phyloP scores from a whole-genome alignment of 2,329 filamentous ascomycete species.

The Ceratocystis variospora region DNA sequence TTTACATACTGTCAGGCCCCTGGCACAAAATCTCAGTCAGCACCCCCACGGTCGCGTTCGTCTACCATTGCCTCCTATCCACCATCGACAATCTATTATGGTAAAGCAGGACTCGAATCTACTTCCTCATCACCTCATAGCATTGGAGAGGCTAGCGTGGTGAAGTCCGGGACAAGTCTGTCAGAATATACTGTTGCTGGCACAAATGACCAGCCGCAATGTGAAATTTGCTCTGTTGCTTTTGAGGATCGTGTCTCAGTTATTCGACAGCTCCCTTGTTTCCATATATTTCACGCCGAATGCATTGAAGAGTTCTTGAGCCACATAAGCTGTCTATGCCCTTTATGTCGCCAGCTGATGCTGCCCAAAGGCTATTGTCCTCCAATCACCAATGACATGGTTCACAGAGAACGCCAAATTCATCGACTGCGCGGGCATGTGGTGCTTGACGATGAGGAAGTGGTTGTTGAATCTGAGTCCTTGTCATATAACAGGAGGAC shows the following conservation, averaged over 20 bases:
- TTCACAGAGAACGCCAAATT: conserved; percentile 61
- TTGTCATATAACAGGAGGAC: neutral
- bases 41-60: conserved; percentile 1
- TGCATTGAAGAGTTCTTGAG: conserved; percentile 80
- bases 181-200: conserved; percentile 24
- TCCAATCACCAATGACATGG: conserved; percentile 71
- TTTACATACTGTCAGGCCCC: conserved; percentile 58
- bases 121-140: conserved; percentile 23
- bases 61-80: neutral
- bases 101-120: neutral
- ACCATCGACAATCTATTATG: neutral
- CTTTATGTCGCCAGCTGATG: conserved; percentile 75
- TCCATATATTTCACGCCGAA: conserved; percentile 83
- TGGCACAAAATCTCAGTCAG: conserved; percentile 26
- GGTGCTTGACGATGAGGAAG: conserved; percentile 29
- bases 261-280: conserved; percentile 76
- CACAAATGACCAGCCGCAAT: conserved; percentile 61
- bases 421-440: conserved; percentile 44
- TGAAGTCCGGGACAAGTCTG: neutral
- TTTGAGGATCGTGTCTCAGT: conserved; percentile 56
- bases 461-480: neutral
- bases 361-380: conserved; percentile 55
- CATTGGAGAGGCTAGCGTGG: conserved; percentile 19
- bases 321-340: conserved; percentile 71
- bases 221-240: conserved; percentile 79